Base-by-base conservation (phyloP, 2,329 filamentous ascomycete species). In the Furcasterigmium sp. region DNA sequence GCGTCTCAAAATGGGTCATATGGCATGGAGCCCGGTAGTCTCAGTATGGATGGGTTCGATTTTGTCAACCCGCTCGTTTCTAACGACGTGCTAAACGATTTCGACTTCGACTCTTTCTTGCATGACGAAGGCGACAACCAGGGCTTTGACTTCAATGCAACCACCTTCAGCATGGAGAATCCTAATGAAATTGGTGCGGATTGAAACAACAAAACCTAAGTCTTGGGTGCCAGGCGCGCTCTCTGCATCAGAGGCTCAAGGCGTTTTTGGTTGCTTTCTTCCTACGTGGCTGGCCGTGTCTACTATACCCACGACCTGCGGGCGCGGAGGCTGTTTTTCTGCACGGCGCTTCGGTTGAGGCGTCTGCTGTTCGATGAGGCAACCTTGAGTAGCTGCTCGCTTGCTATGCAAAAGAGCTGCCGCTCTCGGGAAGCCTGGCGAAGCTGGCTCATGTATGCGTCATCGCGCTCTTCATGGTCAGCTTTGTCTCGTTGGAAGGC, bases 101-200 rank as follows among this genome's bases (percentile, higher is more conserved):
- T 85, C 53, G 81, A 85, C 49, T 71, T 85, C 51, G 81, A 85
- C 59, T 82, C 80, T 2, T 85, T 85, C 66, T 64, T 85, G 8
- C 78, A 84, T 49, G 71, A 75, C 46, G 73, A 74, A 37, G 67
- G 62, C 26, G 72, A 70, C 32, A 65, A 66, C 34, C 60, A 63
- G 35, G 60, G 56, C 5, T 84, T 83, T 49, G 76, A 77, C 60
- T 83, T 84, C 53, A 65, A 65, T 48, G 60, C 69, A 14, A 63
- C 65, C 19, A 59, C 63, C 37, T 79, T 80, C 55, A 54, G 64
- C n/a, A 75, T 82, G 65, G 76, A 81, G 46, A 68, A 68, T 32
- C 54, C 58, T 19, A 66, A 71, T 43, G 76, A 80, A 56, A 81
- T 84, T 55, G 72, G 73, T 42, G 73, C 77, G 49, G 78, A 82